A percentile compares a stretch with the other conserved stretches of the same genome.
Evolutionary conservation across 306 rosid genomes (phyloP).

Genomic region (Clitoria ternatea): DNA sequence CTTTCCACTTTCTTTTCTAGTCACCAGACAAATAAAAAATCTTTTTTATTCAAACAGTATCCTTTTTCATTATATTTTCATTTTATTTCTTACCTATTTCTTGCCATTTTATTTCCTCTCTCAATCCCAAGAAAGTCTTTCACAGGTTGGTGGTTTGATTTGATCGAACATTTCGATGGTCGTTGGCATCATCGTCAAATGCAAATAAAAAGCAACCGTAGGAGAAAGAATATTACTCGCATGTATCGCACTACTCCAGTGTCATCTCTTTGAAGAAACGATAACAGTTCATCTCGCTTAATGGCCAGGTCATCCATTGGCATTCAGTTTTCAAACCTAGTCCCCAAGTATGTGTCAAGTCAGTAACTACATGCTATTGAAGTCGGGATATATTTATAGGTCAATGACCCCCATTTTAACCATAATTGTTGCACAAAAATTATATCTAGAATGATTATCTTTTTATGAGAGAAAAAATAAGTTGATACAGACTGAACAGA

Average conservation of each 20-base stretch:
- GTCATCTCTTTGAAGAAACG: background rate
- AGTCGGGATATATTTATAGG: background rate
- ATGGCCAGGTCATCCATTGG: background rate
- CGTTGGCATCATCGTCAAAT: background rate
- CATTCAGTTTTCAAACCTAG: background rate
- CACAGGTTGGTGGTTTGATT: too few relatives aligned
- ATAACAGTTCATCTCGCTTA: background rate
- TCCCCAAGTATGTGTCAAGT: background rate
- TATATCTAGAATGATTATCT: background rate
- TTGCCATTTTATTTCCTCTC: too few relatives aligned
- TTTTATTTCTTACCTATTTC: too few relatives aligned
- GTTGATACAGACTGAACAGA: background rate
- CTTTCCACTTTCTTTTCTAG: too few relatives aligned
- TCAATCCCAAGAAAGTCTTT: too few relatives aligned
- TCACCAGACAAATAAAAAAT: too few relatives aligned
- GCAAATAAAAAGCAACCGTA: background rate
- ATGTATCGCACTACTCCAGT: background rate
- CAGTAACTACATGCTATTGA: background rate
- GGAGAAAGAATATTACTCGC: background rate
- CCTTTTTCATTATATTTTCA: too few relatives aligned
- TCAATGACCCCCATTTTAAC: background rate
- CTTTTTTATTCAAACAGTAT: too few relatives aligned
- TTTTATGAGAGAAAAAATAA: background rate
- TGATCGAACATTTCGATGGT: background rate
- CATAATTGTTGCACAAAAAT: background rate